These are phyloP conservation scores for Caloboletus inedulis DNA, from an alignment of 1,284 basidiomycete species.

Conservation along the genomic window DNA sequence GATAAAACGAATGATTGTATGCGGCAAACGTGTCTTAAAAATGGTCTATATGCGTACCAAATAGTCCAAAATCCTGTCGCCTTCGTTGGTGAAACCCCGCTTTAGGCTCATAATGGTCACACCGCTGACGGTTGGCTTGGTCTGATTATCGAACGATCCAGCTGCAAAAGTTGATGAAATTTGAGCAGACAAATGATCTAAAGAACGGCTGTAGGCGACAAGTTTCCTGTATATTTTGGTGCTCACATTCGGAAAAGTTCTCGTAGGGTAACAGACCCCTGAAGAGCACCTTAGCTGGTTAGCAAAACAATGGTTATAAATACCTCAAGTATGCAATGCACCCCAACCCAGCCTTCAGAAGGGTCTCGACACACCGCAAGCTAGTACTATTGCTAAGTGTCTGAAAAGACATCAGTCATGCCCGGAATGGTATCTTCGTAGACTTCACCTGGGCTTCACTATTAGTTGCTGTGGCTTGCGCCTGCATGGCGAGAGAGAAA, in stretches of 20 bases:
- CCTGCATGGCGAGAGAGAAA: slow-evolving; percentile 24
- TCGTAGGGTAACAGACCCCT: slow-evolving; percentile 65
- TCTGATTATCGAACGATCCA: slow-evolving; percentile 24
- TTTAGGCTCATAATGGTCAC: slow-evolving; percentile 58
- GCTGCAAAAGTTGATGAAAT: slow-evolving; percentile 13
- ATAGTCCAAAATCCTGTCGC: slow-evolving; percentile 74
- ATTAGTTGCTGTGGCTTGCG: slow-evolving; percentile 15
- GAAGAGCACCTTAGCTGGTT: slow-evolving; percentile 10
- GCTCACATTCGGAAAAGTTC: slow-evolving; percentile 71
- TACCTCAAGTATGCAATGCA: slow-evolving; percentile 76
- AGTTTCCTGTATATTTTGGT: not conserved
- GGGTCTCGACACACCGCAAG: slow-evolving; percentile 62
- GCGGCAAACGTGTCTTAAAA: not conserved
- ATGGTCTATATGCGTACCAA: slow-evolving; percentile 48
- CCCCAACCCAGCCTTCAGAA: slow-evolving; percentile 69
- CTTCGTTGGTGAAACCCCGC: slow-evolving; percentile 74
- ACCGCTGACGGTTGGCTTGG: slow-evolving; percentile 22
- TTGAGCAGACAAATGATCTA: slow-evolving; percentile 34
- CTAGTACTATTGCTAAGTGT: slow-evolving; percentile 59
- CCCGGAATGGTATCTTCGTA: not conserved
- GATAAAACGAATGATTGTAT: slow-evolving; percentile 4
- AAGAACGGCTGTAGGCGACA: not conserved
- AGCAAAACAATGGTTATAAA: not conserved
- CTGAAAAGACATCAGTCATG: slow-evolving; percentile 27
- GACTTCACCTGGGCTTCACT: slow-evolving; percentile 31